Evolutionary conservation across 1,284 basidiomycete genomes (phyloP).

Genomic region (Leccinum holopus): DNA sequence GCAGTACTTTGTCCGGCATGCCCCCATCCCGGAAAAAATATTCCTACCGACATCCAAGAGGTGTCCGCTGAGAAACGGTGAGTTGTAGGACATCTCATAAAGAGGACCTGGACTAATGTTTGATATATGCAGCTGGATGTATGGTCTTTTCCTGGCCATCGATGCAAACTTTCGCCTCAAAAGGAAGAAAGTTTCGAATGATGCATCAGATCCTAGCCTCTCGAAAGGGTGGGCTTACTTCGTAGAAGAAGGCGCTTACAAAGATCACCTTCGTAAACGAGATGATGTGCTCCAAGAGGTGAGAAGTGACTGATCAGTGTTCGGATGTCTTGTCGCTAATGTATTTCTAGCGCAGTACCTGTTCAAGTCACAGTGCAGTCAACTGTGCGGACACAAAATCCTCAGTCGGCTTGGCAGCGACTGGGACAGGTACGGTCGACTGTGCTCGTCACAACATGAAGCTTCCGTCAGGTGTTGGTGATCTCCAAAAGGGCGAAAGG

Average conservation of each 20-base stretch:
- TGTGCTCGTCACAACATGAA: not conserved
- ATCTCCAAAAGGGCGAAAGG: not conserved
- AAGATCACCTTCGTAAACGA: not conserved
- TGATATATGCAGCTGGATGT: not conserved
- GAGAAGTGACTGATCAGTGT: not conserved
- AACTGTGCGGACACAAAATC: constrained; percentile 1
- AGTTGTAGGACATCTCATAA: not conserved
- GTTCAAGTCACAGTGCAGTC: not conserved
- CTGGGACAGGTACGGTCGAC: not conserved
- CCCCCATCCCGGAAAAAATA: not conserved
- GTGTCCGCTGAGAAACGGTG: not conserved
- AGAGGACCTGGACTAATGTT: not conserved
- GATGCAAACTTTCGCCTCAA: constrained; percentile 1
- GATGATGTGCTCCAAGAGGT: not conserved
- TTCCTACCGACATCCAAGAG: not conserved
- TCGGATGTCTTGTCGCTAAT: not conserved
- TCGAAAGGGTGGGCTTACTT: constrained; percentile 1
- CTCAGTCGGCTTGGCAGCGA: not conserved
- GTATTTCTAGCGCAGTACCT: not conserved
- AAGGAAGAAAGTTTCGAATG: not conserved
- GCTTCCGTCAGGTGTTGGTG: not conserved
- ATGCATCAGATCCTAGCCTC: not conserved
- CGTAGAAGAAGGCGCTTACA: not conserved
- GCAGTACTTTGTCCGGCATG: not conserved
- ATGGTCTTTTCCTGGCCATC: not conserved